Evolutionary conservation across 352 stramenopile genomes (phyloP).

Genomic region (Pythium graminicola): DNA sequence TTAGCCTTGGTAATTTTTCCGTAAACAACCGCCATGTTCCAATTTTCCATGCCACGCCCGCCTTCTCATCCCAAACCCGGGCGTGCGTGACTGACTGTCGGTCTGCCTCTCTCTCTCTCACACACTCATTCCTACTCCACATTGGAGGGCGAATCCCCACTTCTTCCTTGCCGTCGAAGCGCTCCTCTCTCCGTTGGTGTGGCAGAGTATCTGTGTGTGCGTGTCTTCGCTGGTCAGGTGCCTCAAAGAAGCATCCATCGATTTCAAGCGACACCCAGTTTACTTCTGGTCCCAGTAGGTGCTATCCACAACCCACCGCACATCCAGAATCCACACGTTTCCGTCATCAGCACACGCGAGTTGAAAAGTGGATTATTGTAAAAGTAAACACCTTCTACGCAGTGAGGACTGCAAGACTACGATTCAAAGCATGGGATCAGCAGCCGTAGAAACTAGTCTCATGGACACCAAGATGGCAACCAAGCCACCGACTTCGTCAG

Average conservation of each 20-base stretch:
- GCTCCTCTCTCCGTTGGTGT: slow-evolving; percentile 6
- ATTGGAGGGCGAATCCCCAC: slow-evolving; percentile 7
- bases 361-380: too few relatives aligned
- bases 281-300: not conserved
- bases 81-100: slow-evolving; percentile 15
- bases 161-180: slow-evolving; percentile 20
- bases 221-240: not conserved
- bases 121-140: not conserved
- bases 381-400: too few relatives aligned
- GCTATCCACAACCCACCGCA: not conserved
- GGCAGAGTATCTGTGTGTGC: slow-evolving; percentile 1
- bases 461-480: slow-evolving; percentile 2
- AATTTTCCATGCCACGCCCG: slow-evolving; percentile 12
- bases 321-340: not conserved
- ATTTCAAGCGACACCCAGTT: not conserved
- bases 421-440: slow-evolving; percentile 17
- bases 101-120: slow-evolving; percentile 12
- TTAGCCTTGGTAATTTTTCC: not conserved
- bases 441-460: slow-evolving; percentile 2
- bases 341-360: too few relatives aligned
- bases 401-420: too few relatives aligned
- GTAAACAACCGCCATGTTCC: slow-evolving; percentile 1
- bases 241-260: not conserved
- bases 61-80: slow-evolving; percentile 10
- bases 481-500: not conserved